Base-by-base conservation (phyloP, 768 basidiomycete genomes). In the Tricholoma bakamatsutake region DNA sequence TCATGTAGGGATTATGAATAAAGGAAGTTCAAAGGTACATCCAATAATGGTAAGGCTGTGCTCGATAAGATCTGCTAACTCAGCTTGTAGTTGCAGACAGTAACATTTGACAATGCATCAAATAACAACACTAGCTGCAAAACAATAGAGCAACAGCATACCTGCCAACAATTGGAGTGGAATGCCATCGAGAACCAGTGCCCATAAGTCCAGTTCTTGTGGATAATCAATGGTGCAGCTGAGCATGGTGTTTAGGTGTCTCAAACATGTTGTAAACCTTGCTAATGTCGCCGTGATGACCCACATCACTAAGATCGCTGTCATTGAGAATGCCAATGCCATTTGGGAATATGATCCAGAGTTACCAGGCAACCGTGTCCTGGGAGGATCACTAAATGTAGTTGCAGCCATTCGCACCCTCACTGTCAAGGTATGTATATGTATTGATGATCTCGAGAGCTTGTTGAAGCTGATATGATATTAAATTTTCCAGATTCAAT, bases 341-440 rank as follows among this genome's bases (percentile, higher is more conserved):
- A 73, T 74, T 15, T 74, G 69, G 71, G 67, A 70, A 13, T 70
- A 66, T 52, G 64, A 24, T 24, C 21, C 21, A 1, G 21, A 24
- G 3, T 24, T 24, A 24, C 21, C 3, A 3, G 21, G 21, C 31
- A 71, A 72, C 48, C 49, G 57, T 12, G 60, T 72, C 2, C 55
- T 65, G 27, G 60, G 62, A 5, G 60, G 64, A 17, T 68, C 62
- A 0, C 57, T 72, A 0, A 64, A 72, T 56, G 67, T 69, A 4
- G 63, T 74, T 34, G 64, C 72, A 0, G 59, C 67, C 0, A 61
- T 72, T 2, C 52, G 60, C 0, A 73, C 66, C 0, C 56, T 70
- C 3, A 61, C 67, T 0, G 62, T 71, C 60, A 71, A 40, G 39
- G 39, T 40, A 40, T n/a, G n/a, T n/a, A n/a, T n/a, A n/a, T n/a